A percentile compares a stretch with the other conserved stretches of the same genome.
phyloP scores from a whole-genome alignment of 441 rosid genomes.

The Rhodomyrtus psidioides region DNA sequence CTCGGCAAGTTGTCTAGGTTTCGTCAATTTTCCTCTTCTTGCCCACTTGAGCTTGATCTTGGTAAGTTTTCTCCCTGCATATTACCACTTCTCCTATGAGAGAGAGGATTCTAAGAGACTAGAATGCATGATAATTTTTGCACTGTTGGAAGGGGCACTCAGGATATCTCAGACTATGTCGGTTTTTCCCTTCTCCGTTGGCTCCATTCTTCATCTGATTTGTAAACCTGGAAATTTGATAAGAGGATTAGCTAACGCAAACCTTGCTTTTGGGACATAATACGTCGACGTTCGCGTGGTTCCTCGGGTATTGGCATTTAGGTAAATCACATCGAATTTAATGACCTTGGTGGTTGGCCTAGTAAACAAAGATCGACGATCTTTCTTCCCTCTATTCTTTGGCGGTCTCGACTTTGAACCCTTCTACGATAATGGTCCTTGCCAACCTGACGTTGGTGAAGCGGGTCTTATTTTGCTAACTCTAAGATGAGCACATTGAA shows the following conservation, averaged over 20 bases:
- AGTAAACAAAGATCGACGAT: background rate
- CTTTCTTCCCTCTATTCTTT: background rate
- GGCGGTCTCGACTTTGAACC: background rate
- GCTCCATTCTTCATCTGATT: background rate
- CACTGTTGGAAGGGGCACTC: background rate
- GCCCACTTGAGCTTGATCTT: background rate
- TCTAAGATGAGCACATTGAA: background rate
- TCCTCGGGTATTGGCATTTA: background rate
- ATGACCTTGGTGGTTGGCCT: background rate
- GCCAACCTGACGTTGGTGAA: background rate
- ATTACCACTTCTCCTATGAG: background rate
- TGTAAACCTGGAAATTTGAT: background rate
- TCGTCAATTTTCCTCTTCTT: background rate
- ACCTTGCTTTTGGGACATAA: background rate
- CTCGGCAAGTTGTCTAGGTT: background rate
- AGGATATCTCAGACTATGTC: background rate
- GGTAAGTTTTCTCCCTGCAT: background rate
- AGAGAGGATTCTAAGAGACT: background rate
- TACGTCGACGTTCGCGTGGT: background rate
- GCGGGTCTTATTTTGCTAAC: background rate
- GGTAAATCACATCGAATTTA: background rate
- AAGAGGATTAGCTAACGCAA: background rate
- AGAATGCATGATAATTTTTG: background rate
- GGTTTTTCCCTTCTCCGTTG: background rate
- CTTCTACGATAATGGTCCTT: background rate